Conservation (phyloP, 345 rosid species). For the Eucalyptus cloeziana region DNA sequence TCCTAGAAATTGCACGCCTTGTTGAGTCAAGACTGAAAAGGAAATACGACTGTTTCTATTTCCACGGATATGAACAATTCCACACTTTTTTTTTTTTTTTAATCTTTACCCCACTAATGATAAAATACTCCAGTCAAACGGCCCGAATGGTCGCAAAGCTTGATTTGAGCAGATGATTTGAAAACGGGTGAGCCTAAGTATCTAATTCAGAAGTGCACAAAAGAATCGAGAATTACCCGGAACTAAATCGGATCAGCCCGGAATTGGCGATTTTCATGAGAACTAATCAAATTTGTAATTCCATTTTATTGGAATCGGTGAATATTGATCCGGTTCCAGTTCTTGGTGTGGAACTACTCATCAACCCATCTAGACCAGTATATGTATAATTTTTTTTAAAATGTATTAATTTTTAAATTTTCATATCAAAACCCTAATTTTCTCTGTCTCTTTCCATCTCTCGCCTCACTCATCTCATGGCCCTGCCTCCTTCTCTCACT, state of each 20-base stretch:
- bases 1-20: not conserved
- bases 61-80: not conserved
- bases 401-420: too few species aligned
- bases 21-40: not conserved
- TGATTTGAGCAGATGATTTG: not conserved
- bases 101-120: too few species aligned
- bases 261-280: too few species aligned
- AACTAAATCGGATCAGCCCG: rapidly evolving
- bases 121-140: not conserved
- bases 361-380: too few species aligned
- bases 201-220: not conserved
- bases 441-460: too few species aligned
- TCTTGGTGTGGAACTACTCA: too few species aligned
- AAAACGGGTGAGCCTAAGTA: not conserved
- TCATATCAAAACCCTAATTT: too few species aligned
- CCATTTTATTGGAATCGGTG: too few species aligned
- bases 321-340: rapidly evolving
- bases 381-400: too few species aligned
- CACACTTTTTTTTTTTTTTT: not conserved
- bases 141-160: not conserved
- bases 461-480: not conserved
- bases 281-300: rapidly evolving
- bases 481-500: not conserved
- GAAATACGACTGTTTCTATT: not conserved
- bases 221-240: rapidly evolving